Evolutionary conservation across 352 stramenopile genomes (phyloP), one percentile per base, ranked within the genome.

Genomic region (Globisporangium barbulae): DNA sequence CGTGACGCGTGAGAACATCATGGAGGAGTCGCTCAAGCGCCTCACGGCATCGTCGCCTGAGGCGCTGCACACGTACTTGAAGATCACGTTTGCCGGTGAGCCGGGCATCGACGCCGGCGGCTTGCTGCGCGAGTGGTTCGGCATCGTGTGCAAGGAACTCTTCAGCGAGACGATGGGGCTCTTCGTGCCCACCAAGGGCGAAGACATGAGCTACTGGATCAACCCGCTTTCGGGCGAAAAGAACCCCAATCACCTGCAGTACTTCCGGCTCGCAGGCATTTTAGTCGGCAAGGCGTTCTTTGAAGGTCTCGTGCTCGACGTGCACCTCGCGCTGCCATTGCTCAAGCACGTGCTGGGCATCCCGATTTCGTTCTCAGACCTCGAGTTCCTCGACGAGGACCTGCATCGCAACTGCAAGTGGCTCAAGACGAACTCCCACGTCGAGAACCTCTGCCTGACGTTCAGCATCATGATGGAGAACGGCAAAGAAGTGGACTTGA

Each of bases 401-500:
- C 67, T 91, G 25, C 79, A 89, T 58, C 73, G 79, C 47, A 89
- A 82, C 60, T 85, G 75, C 68, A 68, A 79, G 65, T 91, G 81
- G 80, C 80, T 91, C 57, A 71, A 74, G 12, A 83, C 72, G 19
- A 88, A 89, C 67, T 74, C 72, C 15, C 62, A 84, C 21, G 80
- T 83, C 2, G 80, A 89, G 42, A 64, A 61, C 13, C 57, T 93
- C 15, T 84, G 75, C 39, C 53, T 93, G 53, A 91, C 81, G 10
- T 93, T 93, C 64, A 91, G 81, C 31, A 74, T 91, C 25, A 78
- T 89, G 72, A 63, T 74, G n/a, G 71, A 83, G 56, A 79, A 81
- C 41, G 73, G 72, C 37, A 66, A 70, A 3, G 80, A 88, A 53
- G 80, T 99, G 21, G 91, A 98, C 41, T 75, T 99, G 10, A 93